Conservation (phyloP, 371 early-diverging fungal genomes). For the Rhizopus stolonifer region DNA sequence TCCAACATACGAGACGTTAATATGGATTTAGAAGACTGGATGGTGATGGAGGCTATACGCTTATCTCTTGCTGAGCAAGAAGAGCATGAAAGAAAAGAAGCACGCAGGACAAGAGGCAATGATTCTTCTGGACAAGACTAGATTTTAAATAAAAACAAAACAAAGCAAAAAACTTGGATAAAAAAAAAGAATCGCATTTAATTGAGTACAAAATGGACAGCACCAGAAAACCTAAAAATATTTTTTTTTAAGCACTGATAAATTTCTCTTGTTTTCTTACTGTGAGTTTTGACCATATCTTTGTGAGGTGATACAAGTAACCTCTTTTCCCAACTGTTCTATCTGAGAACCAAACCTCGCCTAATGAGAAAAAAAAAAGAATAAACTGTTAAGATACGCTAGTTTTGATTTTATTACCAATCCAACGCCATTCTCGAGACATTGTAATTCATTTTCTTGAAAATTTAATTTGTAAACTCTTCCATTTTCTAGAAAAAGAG, state of each 20-base stretch:
- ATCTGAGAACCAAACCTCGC: conserved; percentile 45
- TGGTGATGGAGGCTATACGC: conserved; percentile 91
- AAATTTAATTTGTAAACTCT: conserved; percentile 35
- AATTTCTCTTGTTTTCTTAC: conserved; percentile 14
- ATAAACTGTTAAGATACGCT: no score
- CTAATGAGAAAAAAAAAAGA: conserved; percentile 14
- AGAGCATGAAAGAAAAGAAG: conserved; percentile 32
- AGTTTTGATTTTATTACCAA: conserved; percentile 16
- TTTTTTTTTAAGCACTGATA: no score
- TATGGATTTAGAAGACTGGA: conserved; percentile 84
- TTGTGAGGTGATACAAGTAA: conserved; percentile 37
- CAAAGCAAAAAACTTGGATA: background rate
- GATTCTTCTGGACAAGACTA: background rate
- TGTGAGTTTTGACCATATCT: conserved; percentile 31
- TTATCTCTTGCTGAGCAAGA: conserved; percentile 69
- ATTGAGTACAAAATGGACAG: conserved; percentile 11
- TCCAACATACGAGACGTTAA: conserved; percentile 71
- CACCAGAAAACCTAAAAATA: conserved; percentile 33
- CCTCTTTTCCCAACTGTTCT: conserved; percentile 16
- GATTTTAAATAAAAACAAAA: background rate
- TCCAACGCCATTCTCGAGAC: conserved; percentile 21
- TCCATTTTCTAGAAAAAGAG: conserved; percentile 30
- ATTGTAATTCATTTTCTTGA: conserved; percentile 9
- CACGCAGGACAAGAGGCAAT: background rate
- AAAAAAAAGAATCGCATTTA: no score